These are phyloP conservation scores for Cryphonectria naterciae DNA, from an alignment of 2,329 filamentous ascomycete species.

Conservation along the genomic window DNA sequence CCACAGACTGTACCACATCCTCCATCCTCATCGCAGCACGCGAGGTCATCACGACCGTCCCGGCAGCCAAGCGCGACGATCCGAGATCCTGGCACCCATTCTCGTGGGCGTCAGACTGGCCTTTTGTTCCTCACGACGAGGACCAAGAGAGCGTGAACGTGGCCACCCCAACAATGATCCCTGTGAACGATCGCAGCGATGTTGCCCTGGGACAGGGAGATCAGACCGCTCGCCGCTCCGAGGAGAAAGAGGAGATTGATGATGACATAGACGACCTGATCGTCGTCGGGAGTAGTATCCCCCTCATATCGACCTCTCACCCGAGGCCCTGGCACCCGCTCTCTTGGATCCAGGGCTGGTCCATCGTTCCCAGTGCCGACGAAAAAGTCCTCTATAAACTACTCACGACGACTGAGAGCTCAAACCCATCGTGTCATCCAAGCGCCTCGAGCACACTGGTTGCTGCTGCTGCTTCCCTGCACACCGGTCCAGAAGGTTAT, in stretches of 20 bases:
- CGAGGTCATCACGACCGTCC: neutral
- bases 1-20: neutral
- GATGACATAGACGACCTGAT: neutral
- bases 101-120: constrained; percentile 5
- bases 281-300: neutral
- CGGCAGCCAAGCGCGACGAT: neutral
- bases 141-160: neutral
- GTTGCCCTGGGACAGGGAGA: neutral
- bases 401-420: neutral
- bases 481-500: neutral
- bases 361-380: neutral
- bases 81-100: constrained; percentile 8
- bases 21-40: neutral
- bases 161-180: neutral
- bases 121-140: constrained; percentile 3
- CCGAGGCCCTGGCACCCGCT: neutral
- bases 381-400: neutral
- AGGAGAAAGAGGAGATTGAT: neutral
- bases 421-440: neutral
- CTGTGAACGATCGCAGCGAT: neutral
- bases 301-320: neutral
- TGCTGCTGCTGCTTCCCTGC: neutral
- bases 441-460: neutral
- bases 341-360: neutral
- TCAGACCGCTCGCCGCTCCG: neutral